Evolutionary conservation across 2,329 filamentous ascomycete genomes (phyloP).

Genomic region (Colletotrichum coccodes): DNA sequence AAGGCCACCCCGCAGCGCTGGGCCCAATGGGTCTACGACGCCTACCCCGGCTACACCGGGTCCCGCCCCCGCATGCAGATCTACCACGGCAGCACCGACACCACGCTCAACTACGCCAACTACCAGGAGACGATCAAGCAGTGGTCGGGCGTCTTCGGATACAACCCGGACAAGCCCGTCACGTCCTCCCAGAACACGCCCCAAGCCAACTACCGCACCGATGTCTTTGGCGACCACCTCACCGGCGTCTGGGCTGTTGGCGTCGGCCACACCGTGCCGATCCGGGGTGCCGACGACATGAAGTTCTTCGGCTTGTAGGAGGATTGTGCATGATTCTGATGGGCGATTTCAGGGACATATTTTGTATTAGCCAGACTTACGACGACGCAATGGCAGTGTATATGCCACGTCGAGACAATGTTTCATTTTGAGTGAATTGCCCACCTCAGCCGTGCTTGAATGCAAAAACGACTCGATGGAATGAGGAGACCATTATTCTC

Average conservation of each 20-base stretch:
- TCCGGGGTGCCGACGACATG: conserved; percentile 31
- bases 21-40: conserved; percentile 52
- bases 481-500: too few species aligned
- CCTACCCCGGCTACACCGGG: conserved; percentile 62
- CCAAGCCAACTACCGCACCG: conserved; percentile 49
- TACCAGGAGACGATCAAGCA: conserved; percentile 68
- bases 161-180: conserved; percentile 42
- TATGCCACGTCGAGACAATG: too few species aligned
- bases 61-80: conserved; percentile 66
- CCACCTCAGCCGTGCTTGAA: too few species aligned
- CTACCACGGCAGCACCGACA: conserved; percentile 65
- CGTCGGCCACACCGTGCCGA: conserved; percentile 37
- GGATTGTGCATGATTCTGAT: neutral
- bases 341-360: conserved; percentile 9
- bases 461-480: too few species aligned
- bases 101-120: conserved; percentile 61
- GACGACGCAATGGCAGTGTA: neutral
- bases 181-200: conserved; percentile 45
- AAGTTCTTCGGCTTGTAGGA: conserved; percentile 27
- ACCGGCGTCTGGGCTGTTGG: conserved; percentile 38
- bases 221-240: conserved; percentile 48
- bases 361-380: neutral
- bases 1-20: conserved; percentile 52
- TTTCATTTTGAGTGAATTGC: too few species aligned
- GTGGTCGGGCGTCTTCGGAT: conserved; percentile 62